phyloP scores from a whole-genome alignment of 805 yeast genomes.

The Metschnikowia anglica region DNA sequence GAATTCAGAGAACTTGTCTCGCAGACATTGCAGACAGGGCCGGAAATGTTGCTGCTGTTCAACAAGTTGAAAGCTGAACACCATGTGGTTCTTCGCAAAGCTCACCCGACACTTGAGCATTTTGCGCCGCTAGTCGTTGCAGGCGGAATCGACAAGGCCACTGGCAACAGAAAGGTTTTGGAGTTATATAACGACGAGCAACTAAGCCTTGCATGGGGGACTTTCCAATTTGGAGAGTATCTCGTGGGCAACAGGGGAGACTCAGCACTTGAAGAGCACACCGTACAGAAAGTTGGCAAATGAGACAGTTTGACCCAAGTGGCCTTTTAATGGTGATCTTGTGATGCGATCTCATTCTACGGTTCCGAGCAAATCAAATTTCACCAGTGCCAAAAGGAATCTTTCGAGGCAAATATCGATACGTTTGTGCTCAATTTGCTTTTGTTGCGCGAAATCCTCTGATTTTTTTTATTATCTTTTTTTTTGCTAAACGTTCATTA shows the following conservation, averaged over 20 bases:
- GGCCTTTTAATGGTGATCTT: too few species aligned
- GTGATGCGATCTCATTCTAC: too few species aligned
- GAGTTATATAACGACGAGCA: conserved; percentile 47
- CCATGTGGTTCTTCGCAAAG: conserved; percentile 39
- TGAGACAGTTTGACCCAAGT: too few species aligned
- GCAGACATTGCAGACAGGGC: conserved; percentile 34
- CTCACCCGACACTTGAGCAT: conserved; percentile 81
- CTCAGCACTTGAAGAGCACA: too few species aligned
- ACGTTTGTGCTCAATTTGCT: too few species aligned
- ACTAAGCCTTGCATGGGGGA: conserved; percentile 67
- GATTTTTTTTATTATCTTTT: background rate
- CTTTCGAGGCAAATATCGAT: too few species aligned
- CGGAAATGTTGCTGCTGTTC: conserved; percentile 37
- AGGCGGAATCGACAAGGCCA: conserved; percentile 47
- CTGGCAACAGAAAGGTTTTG: conserved; percentile 26
- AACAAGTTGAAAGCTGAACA: conserved; percentile 32
- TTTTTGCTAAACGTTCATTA: background rate
- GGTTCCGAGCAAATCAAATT: too few species aligned
- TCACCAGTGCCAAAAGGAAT: too few species aligned
- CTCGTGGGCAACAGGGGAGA: too few species aligned
- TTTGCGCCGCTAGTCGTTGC: conserved; percentile 64
- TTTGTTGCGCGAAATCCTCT: too few species aligned
- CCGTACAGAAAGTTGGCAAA: too few species aligned
- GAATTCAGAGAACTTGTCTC: conserved; percentile 50
- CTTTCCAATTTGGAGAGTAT: conserved; percentile 48